Percentiles rank a stretch among this genome's conserved stretches.
These are phyloP conservation scores for Boletus barrowsii DNA, from an alignment of 768 basidiomycete genomes.

Conservation along the genomic window DNA sequence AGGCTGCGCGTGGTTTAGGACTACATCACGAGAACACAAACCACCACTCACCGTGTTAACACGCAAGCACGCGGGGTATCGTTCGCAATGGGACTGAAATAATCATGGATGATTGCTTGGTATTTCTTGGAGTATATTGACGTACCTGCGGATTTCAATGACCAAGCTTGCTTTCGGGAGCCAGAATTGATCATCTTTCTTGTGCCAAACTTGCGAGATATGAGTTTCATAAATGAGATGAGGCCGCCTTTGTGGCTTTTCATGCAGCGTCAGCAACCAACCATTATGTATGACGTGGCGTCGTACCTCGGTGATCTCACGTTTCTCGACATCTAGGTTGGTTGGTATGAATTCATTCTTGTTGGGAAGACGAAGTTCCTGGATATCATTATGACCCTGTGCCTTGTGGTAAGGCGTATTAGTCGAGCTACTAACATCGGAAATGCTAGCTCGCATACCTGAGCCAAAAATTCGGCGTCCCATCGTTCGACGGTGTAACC, in stretches of 20 bases:
- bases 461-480: constrained; percentile 56
- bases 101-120: neutral
- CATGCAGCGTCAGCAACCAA: constrained; percentile 1
- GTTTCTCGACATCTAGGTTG: constrained; percentile 80
- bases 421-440: neutral
- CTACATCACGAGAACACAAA: neutral
- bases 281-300: neutral
- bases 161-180: constrained; percentile 82
- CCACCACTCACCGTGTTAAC: constrained; percentile 56
- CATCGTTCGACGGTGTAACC: constrained; percentile 75
- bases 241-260: constrained; percentile 72
- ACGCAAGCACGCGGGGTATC: constrained; percentile 67
- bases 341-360: constrained; percentile 91
- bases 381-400: constrained; percentile 56
- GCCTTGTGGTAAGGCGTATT: constrained; percentile 43
- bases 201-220: constrained; percentile 84
- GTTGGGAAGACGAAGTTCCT: constrained; percentile 73
- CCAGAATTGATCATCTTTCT: constrained; percentile 97
- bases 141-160: constrained; percentile 73
- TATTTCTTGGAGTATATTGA: neutral
- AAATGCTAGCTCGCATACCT: constrained; percentile 34
- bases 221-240: constrained; percentile 70
- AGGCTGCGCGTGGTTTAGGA: constrained; percentile 43
- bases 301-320: constrained; percentile 58
- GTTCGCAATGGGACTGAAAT: constrained; percentile 53